phyloP scores from a whole-genome alignment of 2,329 filamentous ascomycete species.

The Chrysoporthe cubensis region DNA sequence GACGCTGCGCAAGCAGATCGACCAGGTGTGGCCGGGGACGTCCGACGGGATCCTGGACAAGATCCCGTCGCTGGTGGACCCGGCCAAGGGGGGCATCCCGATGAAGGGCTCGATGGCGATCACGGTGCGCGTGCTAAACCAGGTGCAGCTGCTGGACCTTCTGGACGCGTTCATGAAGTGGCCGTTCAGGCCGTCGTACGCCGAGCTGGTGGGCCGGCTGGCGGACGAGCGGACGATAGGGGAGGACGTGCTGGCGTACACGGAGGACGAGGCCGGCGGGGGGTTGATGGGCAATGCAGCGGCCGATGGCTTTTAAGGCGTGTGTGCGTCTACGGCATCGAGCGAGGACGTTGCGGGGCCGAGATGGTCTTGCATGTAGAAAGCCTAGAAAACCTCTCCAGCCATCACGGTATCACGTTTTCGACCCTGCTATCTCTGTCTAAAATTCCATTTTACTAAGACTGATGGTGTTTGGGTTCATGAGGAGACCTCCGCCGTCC shows the following conservation, averaged over 20 bases:
- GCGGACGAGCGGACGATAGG: conserved; percentile 37
- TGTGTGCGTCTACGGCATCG: neutral
- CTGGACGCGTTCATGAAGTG: conserved; percentile 65
- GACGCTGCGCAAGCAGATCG: conserved; percentile 46
- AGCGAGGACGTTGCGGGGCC: too few species aligned
- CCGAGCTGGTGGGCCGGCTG: conserved; percentile 50
- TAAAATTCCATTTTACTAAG: neutral
- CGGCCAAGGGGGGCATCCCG: conserved; percentile 49
- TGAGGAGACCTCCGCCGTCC: too few species aligned
- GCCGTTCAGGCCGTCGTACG: conserved; percentile 62
- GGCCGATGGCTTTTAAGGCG: neutral
- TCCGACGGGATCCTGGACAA: conserved; percentile 54
- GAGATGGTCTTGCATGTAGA: neutral
- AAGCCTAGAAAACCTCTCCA: neutral
- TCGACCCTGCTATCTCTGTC: neutral
- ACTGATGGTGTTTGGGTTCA: too few species aligned
- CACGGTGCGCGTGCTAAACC: conserved; percentile 52
- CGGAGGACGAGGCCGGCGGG: neutral
- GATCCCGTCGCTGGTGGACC: conserved; percentile 55
- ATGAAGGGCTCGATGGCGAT: conserved; percentile 46
- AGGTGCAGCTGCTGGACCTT: conserved; percentile 61
- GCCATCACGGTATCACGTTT: neutral
- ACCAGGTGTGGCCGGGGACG: conserved; percentile 63
- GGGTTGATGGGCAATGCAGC: neutral
- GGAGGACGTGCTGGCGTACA: neutral